Conservation (phyloP, 495 filamentous ascomycete genomes). For the Penicillium cinerascens region DNA sequence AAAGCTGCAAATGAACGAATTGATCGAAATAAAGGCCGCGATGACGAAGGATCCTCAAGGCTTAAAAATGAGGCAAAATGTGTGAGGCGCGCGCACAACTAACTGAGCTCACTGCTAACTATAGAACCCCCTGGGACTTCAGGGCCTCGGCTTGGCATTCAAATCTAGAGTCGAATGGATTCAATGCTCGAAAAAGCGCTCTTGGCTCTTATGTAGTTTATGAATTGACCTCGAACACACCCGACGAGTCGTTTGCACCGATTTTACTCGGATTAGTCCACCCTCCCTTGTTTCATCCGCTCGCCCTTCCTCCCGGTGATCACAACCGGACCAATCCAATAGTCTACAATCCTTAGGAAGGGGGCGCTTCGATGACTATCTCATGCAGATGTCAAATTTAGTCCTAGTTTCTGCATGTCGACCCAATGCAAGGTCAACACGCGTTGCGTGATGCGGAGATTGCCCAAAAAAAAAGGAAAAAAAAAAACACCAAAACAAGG, state of each 20-base stretch:
- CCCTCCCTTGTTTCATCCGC: conserved; percentile 24
- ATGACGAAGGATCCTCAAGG: conserved; percentile 4
- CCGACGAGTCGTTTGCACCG: conserved; percentile 14
- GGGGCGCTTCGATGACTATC: not conserved
- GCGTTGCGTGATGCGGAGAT: not conserved
- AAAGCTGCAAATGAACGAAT: not conserved
- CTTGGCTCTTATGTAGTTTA: not conserved
- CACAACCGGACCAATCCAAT: not conserved
- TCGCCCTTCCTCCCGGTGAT: not conserved
- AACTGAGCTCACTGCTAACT: not conserved
- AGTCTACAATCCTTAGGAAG: not conserved
- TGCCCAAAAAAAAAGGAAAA: not conserved
- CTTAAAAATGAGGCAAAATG: conserved; percentile 14
- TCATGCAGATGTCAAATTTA: not conserved
- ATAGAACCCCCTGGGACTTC: not conserved
- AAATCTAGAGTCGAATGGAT: not conserved
- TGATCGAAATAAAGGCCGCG: not conserved
- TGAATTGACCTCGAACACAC: not conserved
- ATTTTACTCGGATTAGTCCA: conserved; percentile 20
- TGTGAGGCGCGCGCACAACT: not conserved
- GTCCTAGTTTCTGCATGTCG: not conserved
- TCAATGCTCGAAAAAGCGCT: not conserved
- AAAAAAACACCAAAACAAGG: too few species aligned
- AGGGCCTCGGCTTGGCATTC: not conserved
- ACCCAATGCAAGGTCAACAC: not conserved